Conservation (phyloP, 177 flowering plant genomes). For the Tripterygium wilfordii region DNA sequence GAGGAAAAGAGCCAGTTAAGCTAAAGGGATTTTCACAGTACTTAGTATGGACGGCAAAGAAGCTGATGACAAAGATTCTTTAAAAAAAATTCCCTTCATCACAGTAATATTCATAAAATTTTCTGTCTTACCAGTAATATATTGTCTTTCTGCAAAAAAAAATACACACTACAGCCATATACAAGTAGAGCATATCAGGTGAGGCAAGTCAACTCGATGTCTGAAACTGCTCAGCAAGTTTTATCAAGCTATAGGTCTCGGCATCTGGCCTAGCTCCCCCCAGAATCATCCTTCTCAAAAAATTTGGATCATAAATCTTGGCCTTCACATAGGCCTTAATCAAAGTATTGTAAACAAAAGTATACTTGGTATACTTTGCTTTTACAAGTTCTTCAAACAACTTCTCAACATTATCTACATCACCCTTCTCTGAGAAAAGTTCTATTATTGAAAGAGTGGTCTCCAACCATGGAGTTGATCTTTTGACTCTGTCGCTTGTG, state of each 20-base stretch:
- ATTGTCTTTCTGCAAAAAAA: too few relatives aligned
- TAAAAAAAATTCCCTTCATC: too few relatives aligned
- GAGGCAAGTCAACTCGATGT: neutral
- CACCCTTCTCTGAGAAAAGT: constrained; percentile 72
- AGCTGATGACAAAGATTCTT: too few relatives aligned
- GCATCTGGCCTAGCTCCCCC: constrained; percentile 92
- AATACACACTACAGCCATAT: too few relatives aligned
- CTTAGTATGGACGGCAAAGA: too few relatives aligned
- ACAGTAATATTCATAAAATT: too few relatives aligned
- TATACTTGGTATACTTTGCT: constrained; percentile 65
- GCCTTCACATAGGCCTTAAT: constrained; percentile 85
- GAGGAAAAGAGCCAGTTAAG: too few relatives aligned
- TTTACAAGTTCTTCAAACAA: constrained; percentile 61
- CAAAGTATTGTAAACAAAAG: constrained; percentile 80
- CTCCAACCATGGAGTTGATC: constrained; percentile 89
- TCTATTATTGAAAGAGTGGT: constrained; percentile 73
- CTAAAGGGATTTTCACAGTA: too few relatives aligned
- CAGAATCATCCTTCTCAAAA: constrained; percentile 78
- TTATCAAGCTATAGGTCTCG: constrained; percentile 81
- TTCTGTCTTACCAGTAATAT: too few relatives aligned
- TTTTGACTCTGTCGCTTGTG: constrained; percentile 36
- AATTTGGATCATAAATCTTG: constrained; percentile 60
- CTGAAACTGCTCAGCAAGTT: constrained; percentile 63
- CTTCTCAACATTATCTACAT: constrained; percentile 68
- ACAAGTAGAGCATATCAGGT: neutral